phyloP scores from a whole-genome alignment of 805 yeast species.

The Zygotorulaspora chibaensis region DNA sequence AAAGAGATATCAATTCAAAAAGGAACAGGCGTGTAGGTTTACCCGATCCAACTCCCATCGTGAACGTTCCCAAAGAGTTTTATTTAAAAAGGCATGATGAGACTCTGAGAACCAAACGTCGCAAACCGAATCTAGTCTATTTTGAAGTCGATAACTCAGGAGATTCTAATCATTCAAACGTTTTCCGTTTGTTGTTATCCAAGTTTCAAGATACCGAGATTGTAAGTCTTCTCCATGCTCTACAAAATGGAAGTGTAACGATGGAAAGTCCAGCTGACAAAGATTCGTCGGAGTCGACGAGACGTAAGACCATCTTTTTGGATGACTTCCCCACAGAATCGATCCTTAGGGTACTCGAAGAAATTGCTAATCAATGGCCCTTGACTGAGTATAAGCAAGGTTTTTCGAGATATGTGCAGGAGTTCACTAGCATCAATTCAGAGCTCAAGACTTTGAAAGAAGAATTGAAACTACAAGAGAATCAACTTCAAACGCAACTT shows the following conservation, averaged over 20 bases:
- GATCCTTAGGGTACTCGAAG: conserved; percentile 23
- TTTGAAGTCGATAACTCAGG: conserved; percentile 23
- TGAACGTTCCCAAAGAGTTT: conserved; percentile 27
- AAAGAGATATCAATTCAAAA: conserved; percentile 29
- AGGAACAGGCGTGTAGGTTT: conserved; percentile 35
- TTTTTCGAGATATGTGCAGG: conserved; percentile 42
- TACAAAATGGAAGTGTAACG: conserved; percentile 41
- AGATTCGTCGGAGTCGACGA: conserved; percentile 11
- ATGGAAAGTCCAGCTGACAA: conserved; percentile 36
- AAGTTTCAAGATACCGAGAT: conserved; percentile 33
- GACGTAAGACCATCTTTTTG: conserved; percentile 37
- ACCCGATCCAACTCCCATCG: conserved; percentile 28
- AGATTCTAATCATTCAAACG: conserved; percentile 15
- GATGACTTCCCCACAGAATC: conserved; percentile 35
- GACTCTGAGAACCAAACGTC: conserved; percentile 16
- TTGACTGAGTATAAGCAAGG: conserved; percentile 39
- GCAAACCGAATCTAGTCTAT: conserved; percentile 22
- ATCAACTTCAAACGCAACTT: conserved; percentile 23
- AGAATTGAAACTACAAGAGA: conserved; percentile 26
- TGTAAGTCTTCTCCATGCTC: conserved; percentile 39
- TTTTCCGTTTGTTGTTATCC: conserved; percentile 33
- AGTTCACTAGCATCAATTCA: conserved; percentile 41
- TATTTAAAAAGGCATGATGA: conserved; percentile 27
- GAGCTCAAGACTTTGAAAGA: conserved; percentile 32
- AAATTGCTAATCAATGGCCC: conserved; percentile 37